Evolutionary conservation across 352 stramenopile species (phyloP).

Genomic region (Pythium biforme): DNA sequence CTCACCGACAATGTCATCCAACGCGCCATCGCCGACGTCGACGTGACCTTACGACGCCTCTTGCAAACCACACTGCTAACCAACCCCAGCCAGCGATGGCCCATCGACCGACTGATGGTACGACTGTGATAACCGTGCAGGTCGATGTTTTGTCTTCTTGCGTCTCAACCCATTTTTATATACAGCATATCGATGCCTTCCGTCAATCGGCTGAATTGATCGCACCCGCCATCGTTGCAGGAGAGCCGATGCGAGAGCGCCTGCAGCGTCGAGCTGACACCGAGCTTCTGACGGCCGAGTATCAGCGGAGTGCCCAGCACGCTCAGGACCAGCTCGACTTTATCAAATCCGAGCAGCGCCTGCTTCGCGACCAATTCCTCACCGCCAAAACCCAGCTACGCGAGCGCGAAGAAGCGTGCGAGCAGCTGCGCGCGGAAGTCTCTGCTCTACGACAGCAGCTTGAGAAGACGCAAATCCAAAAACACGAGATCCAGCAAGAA

Average conservation of each 20-base stretch:
- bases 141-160: neutral
- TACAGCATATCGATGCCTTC: constrained; percentile 20
- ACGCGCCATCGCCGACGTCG: constrained; percentile 32
- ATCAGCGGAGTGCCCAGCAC: constrained; percentile 42
- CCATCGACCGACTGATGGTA: constrained; percentile 24
- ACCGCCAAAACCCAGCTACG: constrained; percentile 47
- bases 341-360: constrained; percentile 56
- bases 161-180: neutral
- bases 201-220: neutral
- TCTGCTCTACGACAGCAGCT: constrained; percentile 36
- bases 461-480: constrained; percentile 38
- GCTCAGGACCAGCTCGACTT: constrained; percentile 62
- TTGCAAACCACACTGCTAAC: constrained; percentile 46
- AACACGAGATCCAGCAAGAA: constrained; percentile 57
- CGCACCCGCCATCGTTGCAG: constrained; percentile 16
- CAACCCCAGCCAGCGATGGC: constrained; percentile 49
- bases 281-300: constrained; percentile 31
- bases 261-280: constrained; percentile 31
- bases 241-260: constrained; percentile 22
- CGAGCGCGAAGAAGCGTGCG: constrained; percentile 46
- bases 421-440: constrained; percentile 31
- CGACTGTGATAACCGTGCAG: neutral
- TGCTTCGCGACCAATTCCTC: constrained; percentile 43
- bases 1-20: constrained; percentile 51
- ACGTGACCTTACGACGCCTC: constrained; percentile 35